A percentile compares a stretch with the other conserved stretches of the same genome.
Evolutionary conservation across 495 filamentous ascomycete genomes (phyloP).

Genomic region (Annulohypoxylon stygium): DNA sequence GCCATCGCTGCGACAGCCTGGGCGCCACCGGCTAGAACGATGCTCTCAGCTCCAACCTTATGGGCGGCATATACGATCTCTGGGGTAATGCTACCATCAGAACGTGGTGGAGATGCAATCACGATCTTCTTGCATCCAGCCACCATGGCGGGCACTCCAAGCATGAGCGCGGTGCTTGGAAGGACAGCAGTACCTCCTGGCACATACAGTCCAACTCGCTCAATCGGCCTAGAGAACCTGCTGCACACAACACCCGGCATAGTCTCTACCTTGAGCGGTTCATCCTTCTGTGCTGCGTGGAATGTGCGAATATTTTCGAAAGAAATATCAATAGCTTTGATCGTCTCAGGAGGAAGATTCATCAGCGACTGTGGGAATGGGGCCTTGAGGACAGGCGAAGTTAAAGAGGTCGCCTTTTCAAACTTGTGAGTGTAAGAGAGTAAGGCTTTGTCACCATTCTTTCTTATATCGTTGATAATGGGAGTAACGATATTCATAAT

Average conservation of each 20-base stretch:
- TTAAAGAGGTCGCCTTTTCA: conserved; percentile 91
- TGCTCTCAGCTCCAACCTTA: conserved; percentile 94
- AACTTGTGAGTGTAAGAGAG: conserved; percentile 96
- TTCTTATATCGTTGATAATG: conserved; percentile 86
- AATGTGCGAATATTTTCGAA: conserved; percentile 95
- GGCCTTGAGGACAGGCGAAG: conserved; percentile 86
- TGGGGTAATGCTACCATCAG: conserved; percentile 90
- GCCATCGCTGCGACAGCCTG: conserved; percentile 95
- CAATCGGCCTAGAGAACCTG: conserved; percentile 91
- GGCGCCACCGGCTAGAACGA: conserved; percentile 94
- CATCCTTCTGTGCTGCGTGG: conserved; percentile 89
- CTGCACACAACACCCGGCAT: conserved; percentile 98
- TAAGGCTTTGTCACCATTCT: conserved; percentile 85
- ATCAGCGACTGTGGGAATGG: conserved; percentile 88
- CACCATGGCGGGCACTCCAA: conserved; percentile 96
- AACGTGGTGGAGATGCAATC: conserved; percentile 88
- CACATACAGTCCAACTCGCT: conserved; percentile 93
- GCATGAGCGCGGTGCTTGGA: conserved; percentile 95
- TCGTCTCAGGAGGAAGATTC: conserved; percentile 83
- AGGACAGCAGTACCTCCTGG: conserved; percentile 96
- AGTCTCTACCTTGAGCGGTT: conserved; percentile 86
- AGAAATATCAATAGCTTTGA: conserved; percentile 90
- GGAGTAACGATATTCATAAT: conserved; percentile 91
- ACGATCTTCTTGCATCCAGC: conserved; percentile 98
- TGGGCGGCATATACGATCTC: conserved; percentile 99